Evolutionary conservation across 2,329 filamentous ascomycete species (phyloP).

Genomic region (Fusarium sp.): DNA sequence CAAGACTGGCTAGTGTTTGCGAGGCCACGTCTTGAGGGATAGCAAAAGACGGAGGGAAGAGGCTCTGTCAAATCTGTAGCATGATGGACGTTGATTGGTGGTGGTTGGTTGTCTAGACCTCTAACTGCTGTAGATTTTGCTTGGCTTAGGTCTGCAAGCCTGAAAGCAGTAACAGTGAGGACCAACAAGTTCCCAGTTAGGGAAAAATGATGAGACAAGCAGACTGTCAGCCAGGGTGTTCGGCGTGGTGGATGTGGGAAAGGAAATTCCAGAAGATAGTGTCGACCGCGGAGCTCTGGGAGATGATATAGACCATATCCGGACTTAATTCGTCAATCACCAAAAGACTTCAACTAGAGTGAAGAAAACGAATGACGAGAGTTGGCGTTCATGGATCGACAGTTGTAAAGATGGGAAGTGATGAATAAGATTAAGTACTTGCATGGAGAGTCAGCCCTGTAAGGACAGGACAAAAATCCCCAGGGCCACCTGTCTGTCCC

Average conservation of each 20-base stretch:
- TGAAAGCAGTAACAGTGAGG: not conserved
- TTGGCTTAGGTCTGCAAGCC: constrained; percentile 10
- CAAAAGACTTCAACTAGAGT: not conserved
- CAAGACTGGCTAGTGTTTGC: not conserved
- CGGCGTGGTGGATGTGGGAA: not conserved
- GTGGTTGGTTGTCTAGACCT: not conserved
- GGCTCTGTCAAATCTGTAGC: constrained; percentile 31
- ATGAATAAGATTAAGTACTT: constrained; percentile 16
- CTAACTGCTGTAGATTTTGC: not conserved
- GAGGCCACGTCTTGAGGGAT: constrained; percentile 3
- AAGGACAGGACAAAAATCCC: constrained; percentile 1
- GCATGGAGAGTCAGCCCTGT: constrained; percentile 12
- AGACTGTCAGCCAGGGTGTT: constrained; percentile 1
- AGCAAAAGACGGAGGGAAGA: constrained; percentile 9
- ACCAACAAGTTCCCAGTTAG: not conserved
- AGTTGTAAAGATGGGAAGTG: not conserved
- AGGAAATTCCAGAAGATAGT: not conserved
- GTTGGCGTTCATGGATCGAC: not conserved
- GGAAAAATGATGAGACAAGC: not conserved
- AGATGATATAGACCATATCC: not conserved
- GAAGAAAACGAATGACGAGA: not conserved
- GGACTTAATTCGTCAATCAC: constrained; percentile 14
- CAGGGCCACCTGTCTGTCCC: not conserved
- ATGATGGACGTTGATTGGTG: constrained; percentile 31
- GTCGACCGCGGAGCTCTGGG: not conserved